Conservation (phyloP, 257 asterid genomes). For the Solanum lycopersicoides region DNA sequence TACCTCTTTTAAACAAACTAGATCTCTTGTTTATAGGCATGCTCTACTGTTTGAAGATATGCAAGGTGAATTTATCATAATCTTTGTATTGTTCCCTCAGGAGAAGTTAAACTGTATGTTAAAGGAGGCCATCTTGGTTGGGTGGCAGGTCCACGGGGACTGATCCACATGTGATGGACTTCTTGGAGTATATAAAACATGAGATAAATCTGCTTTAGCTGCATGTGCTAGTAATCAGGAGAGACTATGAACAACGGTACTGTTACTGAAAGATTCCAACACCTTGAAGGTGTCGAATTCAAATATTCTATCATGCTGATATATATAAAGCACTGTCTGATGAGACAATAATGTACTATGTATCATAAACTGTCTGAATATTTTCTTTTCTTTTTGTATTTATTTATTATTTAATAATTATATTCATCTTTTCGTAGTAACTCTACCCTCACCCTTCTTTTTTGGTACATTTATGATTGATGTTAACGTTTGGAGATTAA, state of each 20-base stretch:
- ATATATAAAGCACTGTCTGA: too few relatives aligned
- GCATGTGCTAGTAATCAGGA: neutral
- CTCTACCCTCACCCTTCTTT: too few relatives aligned
- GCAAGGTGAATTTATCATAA: conserved; percentile 48
- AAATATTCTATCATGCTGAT: neutral
- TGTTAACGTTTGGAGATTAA: neutral
- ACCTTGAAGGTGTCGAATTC: neutral
- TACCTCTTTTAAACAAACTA: conserved; percentile 1
- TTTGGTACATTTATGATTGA: too few relatives aligned
- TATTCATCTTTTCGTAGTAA: too few relatives aligned
- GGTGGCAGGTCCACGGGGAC: conserved; percentile 86
- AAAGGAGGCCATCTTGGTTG: conserved; percentile 99
- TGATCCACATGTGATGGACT: conserved; percentile 83
- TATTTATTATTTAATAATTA: too few relatives aligned
- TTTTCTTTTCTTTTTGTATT: too few relatives aligned
- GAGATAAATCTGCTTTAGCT: conserved; percentile 11
- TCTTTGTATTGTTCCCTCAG: conserved; percentile 26
- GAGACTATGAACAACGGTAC: neutral
- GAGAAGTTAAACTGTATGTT: conserved; percentile 63
- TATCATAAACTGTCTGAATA: neutral
- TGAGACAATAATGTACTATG: neutral
- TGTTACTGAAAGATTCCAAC: neutral
- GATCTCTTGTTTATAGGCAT: conserved; percentile 43
- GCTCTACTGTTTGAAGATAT: conserved; percentile 82
- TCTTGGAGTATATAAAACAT: conserved; percentile 55